These are phyloP conservation scores for Phytophthora rubi DNA, from an alignment of 352 stramenopile genomes.

Conservation along the genomic window DNA sequence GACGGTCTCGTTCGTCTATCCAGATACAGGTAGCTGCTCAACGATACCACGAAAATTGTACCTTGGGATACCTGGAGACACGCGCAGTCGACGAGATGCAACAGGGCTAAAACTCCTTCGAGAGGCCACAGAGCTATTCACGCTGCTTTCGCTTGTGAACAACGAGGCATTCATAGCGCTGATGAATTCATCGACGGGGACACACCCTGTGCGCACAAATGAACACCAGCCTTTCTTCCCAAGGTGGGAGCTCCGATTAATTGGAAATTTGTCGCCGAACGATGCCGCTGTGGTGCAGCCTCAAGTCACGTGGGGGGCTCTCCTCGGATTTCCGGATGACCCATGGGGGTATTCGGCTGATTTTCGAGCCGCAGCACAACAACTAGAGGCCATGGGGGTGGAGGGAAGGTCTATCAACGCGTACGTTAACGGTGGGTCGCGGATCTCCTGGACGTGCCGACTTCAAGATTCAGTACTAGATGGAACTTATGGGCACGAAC, in stretches of 20 bases:
- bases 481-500: neutral
- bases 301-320: neutral
- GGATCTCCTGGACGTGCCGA: neutral
- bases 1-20: too few relatives aligned
- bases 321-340: slow-evolving; percentile 1
- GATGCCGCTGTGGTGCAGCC: neutral
- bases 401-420: neutral
- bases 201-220: neutral
- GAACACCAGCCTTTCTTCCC: neutral
- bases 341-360: neutral
- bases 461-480: neutral
- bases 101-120: neutral
- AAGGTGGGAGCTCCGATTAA: neutral
- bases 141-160: neutral
- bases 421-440: neutral
- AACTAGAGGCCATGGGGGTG: neutral
- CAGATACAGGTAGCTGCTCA: too few relatives aligned
- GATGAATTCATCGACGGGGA: neutral
- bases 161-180: slow-evolving; percentile 8
- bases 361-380: neutral
- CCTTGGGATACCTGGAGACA: neutral
- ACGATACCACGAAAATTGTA: neutral
- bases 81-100: neutral
- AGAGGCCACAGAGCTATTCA: neutral
- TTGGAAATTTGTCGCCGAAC: neutral